These are phyloP conservation scores for Lactuca sativa DNA, from an alignment of 129 eudicot species.

Conservation along the genomic window DNA sequence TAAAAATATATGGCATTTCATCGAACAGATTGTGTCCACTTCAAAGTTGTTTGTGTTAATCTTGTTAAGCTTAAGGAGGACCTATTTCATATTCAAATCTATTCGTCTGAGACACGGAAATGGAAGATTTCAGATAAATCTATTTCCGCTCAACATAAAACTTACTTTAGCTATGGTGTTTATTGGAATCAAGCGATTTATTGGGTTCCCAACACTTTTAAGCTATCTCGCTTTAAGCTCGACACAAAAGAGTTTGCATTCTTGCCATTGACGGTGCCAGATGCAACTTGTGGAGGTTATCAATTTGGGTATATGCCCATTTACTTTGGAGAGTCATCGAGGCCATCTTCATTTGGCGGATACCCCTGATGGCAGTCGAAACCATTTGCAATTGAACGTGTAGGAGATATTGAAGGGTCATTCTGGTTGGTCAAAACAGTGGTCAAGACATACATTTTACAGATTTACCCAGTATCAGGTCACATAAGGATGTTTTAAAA, in stretches of 20 bases:
- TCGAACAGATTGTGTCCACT: not conserved
- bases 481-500: too few relatives aligned
- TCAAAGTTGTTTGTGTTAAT: slow-evolving; percentile 2
- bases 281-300: not conserved
- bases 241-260: slow-evolving; percentile 19
- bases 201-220: slow-evolving; percentile 26
- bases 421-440: slow-evolving; percentile 7
- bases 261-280: not conserved
- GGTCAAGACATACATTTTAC: too few relatives aligned
- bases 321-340: slow-evolving; percentile 39
- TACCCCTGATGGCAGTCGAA: not conserved
- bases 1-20: slow-evolving; percentile 1
- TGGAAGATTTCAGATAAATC: slow-evolving; percentile 26
- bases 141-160: not conserved
- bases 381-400: slow-evolving; percentile 11
- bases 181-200: slow-evolving; percentile 33
- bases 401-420: slow-evolving; percentile 33
- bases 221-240: slow-evolving; percentile 16
- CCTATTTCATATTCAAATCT: slow-evolving; percentile 27
- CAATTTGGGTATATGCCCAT: slow-evolving; percentile 1
- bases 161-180: slow-evolving; percentile 4
- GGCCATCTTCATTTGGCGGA: slow-evolving; percentile 47
- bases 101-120: slow-evolving; percentile 21
- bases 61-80: too few relatives aligned
- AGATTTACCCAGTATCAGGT: too few relatives aligned